These are phyloP conservation scores for Coccinonectria pachysandricola DNA, from an alignment of 2,329 filamentous ascomycete species.

Conservation along the genomic window DNA sequence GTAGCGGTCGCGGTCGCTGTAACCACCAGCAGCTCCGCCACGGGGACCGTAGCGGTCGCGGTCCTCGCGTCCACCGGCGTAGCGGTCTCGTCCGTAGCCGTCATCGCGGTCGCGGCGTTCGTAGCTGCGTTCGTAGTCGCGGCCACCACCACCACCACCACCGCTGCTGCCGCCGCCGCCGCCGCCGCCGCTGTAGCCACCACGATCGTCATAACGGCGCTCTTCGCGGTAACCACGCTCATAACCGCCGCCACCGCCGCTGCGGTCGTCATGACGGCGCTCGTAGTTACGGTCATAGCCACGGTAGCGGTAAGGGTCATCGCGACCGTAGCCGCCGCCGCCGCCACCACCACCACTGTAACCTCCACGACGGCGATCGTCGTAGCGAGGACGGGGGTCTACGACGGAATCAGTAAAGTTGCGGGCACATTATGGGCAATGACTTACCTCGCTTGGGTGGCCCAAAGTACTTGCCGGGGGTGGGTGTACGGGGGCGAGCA, in stretches of 20 bases:
- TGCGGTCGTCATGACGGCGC: conserved; percentile 36
- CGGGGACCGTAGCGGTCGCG: conserved; percentile 32
- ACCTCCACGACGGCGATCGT: conserved; percentile 55
- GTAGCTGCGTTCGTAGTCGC: conserved; percentile 47
- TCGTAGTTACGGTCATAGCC: conserved; percentile 33
- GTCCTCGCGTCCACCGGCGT: conserved; percentile 33
- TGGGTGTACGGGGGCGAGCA: conserved; percentile 87
- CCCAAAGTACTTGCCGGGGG: conserved; percentile 97
- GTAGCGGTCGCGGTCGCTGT: conserved; percentile 39
- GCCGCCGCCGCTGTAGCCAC: conserved; percentile 36
- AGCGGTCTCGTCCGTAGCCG: conserved; percentile 28
- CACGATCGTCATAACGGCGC: conserved; percentile 36
- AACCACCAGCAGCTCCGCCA: conserved; percentile 27
- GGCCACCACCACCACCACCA: conserved; percentile 38
- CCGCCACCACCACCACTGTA: conserved; percentile 37
- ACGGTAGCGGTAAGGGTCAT: conserved; percentile 49
- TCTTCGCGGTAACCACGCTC: conserved; percentile 42
- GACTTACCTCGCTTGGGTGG: conserved; percentile 89
- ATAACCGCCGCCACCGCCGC: conserved; percentile 32
- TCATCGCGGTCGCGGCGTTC: conserved; percentile 37
- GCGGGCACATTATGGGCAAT: neutral
- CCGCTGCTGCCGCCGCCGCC: conserved; percentile 34
- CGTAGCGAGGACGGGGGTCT: conserved; percentile 37
- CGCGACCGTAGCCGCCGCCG: conserved; percentile 37
- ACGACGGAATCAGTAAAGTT: conserved; percentile 5